These are phyloP conservation scores for Candida yuanshanica DNA, from an alignment of 805 yeast genomes.

Conservation along the genomic window DNA sequence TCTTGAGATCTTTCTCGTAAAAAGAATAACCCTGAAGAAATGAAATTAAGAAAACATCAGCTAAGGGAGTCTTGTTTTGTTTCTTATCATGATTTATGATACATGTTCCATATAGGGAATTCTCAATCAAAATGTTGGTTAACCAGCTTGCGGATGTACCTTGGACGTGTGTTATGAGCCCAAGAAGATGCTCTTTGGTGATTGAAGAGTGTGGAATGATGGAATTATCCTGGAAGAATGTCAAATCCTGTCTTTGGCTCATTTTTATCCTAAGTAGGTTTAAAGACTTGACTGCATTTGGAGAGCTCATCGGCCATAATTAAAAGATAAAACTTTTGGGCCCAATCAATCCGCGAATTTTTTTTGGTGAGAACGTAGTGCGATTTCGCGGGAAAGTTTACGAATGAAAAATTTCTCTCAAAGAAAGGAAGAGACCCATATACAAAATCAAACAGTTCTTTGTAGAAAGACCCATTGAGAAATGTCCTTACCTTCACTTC, in stretches of 20 bases:
- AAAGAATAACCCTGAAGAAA: constrained; percentile 28
- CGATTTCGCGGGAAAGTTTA: not conserved
- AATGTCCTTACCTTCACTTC: constrained; percentile 47
- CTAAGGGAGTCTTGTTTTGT: constrained; percentile 2
- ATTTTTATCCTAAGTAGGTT: constrained; percentile 3
- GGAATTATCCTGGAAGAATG: constrained; percentile 45
- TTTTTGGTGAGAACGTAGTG: too few species aligned
- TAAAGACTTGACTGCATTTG: too few species aligned
- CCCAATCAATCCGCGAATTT: too few species aligned
- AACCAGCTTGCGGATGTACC: constrained; percentile 67
- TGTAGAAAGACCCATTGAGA: too few species aligned
- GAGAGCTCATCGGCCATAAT: too few species aligned
- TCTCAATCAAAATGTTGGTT: constrained; percentile 47
- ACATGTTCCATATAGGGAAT: constrained; percentile 26
- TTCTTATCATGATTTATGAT: constrained; percentile 16
- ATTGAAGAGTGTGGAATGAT: constrained; percentile 28
- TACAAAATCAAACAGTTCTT: too few species aligned
- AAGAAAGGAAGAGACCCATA: not conserved
- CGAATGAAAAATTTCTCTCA: not conserved
- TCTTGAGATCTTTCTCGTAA: constrained; percentile 31
- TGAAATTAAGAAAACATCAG: constrained; percentile 30
- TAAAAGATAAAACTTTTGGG: too few species aligned
- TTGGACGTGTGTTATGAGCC: constrained; percentile 33
- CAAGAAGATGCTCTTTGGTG: constrained; percentile 23
- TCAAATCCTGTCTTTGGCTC: constrained; percentile 54